Conservation (phyloP, 2,329 filamentous ascomycete species). For the Purpureocillium takamizusanense region DNA sequence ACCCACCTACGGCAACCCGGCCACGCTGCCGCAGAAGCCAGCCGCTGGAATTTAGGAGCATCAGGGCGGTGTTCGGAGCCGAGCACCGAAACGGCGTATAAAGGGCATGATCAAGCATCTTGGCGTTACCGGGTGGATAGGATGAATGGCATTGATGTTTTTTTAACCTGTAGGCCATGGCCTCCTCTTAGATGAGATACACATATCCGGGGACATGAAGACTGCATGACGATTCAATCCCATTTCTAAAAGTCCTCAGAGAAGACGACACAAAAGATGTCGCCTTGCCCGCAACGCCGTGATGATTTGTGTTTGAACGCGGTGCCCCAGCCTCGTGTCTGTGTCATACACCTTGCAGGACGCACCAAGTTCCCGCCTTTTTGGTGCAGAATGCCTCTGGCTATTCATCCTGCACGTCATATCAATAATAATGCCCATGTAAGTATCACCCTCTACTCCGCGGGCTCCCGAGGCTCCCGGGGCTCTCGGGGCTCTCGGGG, state of each 20-base stretch:
- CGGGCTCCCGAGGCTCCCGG: constrained; percentile 22
- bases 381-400: not conserved
- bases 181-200: constrained; percentile 4
- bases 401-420: too few species aligned
- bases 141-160: constrained; percentile 20
- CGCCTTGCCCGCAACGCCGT: constrained; percentile 28
- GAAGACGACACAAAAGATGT: constrained; percentile 16
- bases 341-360: constrained; percentile 13
- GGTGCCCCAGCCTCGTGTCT: constrained; percentile 20
- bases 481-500: constrained; percentile 25
- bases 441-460: constrained; percentile 19
- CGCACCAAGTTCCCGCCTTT: constrained; percentile 5
- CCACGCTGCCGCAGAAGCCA: constrained; percentile 51
- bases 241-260: constrained; percentile 19
- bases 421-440: not conserved
- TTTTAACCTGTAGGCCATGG: constrained; percentile 14
- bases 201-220: constrained; percentile 3
- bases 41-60: constrained; percentile 35
- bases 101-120: constrained; percentile 24
- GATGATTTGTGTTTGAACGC: constrained; percentile 22
- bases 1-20: constrained; percentile 49
- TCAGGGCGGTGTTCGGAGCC: constrained; percentile 16
- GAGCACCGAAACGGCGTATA: constrained; percentile 20
- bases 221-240: constrained; percentile 22
- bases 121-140: constrained; percentile 28